Conservation (phyloP, 768 basidiomycete species). For the Heimioporus sp. region DNA sequence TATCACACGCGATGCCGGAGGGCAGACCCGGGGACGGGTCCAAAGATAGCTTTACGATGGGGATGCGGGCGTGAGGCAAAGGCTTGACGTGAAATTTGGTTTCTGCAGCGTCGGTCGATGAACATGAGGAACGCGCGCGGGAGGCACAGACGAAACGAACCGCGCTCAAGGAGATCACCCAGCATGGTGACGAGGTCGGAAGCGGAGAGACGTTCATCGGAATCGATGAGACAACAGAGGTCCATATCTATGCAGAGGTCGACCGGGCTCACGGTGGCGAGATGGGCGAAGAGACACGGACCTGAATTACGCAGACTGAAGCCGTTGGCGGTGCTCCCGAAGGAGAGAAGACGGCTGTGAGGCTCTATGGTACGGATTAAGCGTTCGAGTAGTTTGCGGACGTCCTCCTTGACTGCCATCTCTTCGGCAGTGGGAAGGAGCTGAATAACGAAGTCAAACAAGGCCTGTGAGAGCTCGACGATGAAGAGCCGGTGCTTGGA, state of each 20-base stretch:
- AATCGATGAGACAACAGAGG: constrained; percentile 93
- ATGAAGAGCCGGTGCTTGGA: constrained; percentile 63
- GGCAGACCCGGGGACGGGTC: constrained; percentile 81
- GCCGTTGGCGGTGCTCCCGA: constrained; percentile 96
- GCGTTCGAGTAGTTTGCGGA: constrained; percentile 90
- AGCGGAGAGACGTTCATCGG: constrained; percentile 73
- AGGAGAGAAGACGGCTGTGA: constrained; percentile 84
- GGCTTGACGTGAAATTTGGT: constrained; percentile 97
- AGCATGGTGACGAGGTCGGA: constrained; percentile 92
- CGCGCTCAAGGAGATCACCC: constrained; percentile 89
- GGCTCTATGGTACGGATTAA: constrained; percentile 96
- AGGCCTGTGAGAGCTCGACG: constrained; percentile 81
- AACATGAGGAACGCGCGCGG: constrained; percentile 10
- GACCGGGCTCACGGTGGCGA: constrained; percentile 2
- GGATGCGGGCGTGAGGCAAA: constrained; percentile 94
- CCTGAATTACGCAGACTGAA: constrained; percentile 97
- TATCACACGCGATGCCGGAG: constrained; percentile 94
- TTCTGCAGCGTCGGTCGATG: constrained; percentile 48
- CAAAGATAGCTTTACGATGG: constrained; percentile 95
- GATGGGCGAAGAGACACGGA: constrained; percentile 31
- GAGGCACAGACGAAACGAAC: constrained; percentile 45
- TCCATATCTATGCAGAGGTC: constrained; percentile 80
- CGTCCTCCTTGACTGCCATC: constrained; percentile 93
- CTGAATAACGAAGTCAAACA: constrained; percentile 93
- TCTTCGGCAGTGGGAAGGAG: constrained; percentile 88